A percentile compares a stretch with the other conserved stretches of the same genome.
phyloP scores from a whole-genome alignment of 345 rosid species.

The Clarkia xantiana region DNA sequence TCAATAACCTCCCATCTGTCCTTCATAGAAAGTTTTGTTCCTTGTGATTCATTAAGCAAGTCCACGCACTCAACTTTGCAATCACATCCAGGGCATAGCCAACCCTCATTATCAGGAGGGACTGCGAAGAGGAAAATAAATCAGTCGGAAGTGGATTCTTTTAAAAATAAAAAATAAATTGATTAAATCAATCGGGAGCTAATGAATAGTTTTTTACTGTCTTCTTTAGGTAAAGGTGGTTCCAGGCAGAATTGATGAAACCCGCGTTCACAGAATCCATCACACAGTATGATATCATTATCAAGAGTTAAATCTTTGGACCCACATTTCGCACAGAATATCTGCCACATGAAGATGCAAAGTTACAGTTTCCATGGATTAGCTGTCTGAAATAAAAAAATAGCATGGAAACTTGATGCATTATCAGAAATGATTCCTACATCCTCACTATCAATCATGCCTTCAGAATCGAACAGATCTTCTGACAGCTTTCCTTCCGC shows the following conservation, averaged over 20 bases:
- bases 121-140: slow-evolving; percentile 26
- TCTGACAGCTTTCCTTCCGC: slow-evolving; percentile 72
- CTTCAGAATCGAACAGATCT: slow-evolving; percentile 78
- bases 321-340: slow-evolving; percentile 93
- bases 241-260: slow-evolving; percentile 86
- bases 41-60: slow-evolving; percentile 62
- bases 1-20: slow-evolving; percentile 74
- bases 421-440: slow-evolving; percentile 32
- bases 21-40: slow-evolving; percentile 42
- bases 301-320: slow-evolving; percentile 63
- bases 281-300: slow-evolving; percentile 94
- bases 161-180: slow-evolving; percentile 11
- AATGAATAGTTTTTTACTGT: slow-evolving; percentile 41
- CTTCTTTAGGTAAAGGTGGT: slow-evolving; percentile 78
- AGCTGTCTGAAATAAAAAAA: not conserved
- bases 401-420: not conserved
- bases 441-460: slow-evolving; percentile 90
- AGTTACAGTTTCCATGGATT: slow-evolving; percentile 11
- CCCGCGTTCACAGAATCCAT: slow-evolving; percentile 89
- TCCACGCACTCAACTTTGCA: slow-evolving; percentile 78
- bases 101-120: slow-evolving; percentile 89
- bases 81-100: slow-evolving; percentile 93
- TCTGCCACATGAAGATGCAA: slow-evolving; percentile 35
- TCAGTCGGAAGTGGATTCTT: slow-evolving; percentile 9
- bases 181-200: slow-evolving; percentile 13